Conservation (phyloP, 1,284 basidiomycete species). For the Melampsora americana region DNA sequence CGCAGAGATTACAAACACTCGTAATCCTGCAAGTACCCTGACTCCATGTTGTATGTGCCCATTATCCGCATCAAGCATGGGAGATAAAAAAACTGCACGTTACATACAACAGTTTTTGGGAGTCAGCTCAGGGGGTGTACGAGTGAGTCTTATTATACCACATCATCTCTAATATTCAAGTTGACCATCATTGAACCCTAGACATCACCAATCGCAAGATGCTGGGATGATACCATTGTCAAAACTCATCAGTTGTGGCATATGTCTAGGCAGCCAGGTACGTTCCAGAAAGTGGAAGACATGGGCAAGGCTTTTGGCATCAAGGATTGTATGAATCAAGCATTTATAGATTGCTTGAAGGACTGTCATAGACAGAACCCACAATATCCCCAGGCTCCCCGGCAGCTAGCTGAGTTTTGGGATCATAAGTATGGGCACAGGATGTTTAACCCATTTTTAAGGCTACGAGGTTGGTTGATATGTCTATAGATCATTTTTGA, state of each 20-base stretch:
- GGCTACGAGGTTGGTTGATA: not conserved
- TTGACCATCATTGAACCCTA: too few species aligned
- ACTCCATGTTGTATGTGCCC: slow-evolving; percentile 2
- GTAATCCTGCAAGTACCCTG: not conserved
- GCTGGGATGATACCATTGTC: too few species aligned
- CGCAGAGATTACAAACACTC: not conserved
- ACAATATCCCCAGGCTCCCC: not conserved
- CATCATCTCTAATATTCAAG: too few species aligned
- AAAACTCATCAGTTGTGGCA: too few species aligned
- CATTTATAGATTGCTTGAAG: not conserved
- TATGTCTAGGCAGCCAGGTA: too few species aligned
- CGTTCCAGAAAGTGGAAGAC: too few species aligned
- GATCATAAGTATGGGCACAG: not conserved
- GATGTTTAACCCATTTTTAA: not conserved
- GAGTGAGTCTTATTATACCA: too few species aligned
- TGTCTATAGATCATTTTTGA: too few species aligned
- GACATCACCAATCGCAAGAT: too few species aligned
- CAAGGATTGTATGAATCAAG: not conserved
- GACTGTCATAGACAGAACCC: too few species aligned
- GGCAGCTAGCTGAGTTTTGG: not conserved
- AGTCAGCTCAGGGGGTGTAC: too few species aligned
- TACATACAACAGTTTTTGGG: too few species aligned
- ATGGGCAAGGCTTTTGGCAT: not conserved
- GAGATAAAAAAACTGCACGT: not conserved
- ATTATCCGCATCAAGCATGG: not conserved